Conservation (phyloP, 345 rosid species). For the Eutrema heterophyllum region DNA sequence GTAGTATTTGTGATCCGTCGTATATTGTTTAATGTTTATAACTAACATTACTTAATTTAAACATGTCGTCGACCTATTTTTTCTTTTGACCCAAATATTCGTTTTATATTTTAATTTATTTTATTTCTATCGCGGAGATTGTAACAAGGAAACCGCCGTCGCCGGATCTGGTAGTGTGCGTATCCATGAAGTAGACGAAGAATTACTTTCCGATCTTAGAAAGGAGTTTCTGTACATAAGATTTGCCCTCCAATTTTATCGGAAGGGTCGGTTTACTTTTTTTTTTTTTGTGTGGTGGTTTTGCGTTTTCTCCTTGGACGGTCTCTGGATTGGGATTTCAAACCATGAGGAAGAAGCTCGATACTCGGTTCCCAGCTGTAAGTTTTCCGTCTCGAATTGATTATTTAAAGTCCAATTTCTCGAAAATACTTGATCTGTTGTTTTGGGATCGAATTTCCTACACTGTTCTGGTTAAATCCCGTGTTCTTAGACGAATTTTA, state of each 20-base stretch:
- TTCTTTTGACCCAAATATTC: neutral
- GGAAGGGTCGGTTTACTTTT: neutral
- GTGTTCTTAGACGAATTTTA: neutral
- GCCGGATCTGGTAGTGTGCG: constrained; percentile 30
- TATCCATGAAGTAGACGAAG: constrained; percentile 15
- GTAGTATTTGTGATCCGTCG: neutral
- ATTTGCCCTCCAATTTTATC: constrained; percentile 7
- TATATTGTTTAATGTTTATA: neutral
- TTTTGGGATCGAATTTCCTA: neutral
- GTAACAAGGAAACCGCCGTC: constrained; percentile 29
- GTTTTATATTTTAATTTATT: neutral
- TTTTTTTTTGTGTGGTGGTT: neutral
- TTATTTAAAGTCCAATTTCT: neutral
- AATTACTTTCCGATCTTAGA: constrained; percentile 8
- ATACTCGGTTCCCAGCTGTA: constrained; percentile 39
- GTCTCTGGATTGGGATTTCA: constrained; percentile 4
- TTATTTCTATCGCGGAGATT: constrained; percentile 11
- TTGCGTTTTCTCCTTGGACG: constrained; percentile 5
- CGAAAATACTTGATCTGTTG: neutral
- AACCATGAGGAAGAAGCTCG: constrained; percentile 39
- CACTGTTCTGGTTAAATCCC: neutral
- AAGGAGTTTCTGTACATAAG: constrained; percentile 1
- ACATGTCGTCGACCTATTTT: neutral
- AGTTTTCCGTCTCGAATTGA: constrained; percentile 4
- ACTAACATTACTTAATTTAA: neutral